These are phyloP conservation scores for Brassica rapa DNA, from an alignment of 345 rosid genomes.

Conservation along the genomic window DNA sequence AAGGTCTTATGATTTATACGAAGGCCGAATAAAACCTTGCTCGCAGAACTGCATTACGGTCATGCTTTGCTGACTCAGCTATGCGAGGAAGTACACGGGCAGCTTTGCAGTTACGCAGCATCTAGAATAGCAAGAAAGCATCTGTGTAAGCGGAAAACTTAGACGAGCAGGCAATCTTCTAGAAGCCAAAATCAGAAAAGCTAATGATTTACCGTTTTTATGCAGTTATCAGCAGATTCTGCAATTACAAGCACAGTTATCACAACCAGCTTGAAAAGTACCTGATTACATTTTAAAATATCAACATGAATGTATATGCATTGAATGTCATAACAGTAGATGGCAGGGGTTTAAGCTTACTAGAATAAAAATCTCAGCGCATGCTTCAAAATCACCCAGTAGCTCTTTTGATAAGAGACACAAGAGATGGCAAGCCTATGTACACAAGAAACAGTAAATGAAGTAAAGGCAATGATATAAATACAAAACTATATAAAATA, in stretches of 20 bases:
- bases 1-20: slow-evolving; percentile 7
- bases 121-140: slow-evolving; percentile 52
- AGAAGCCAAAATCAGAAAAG: slow-evolving; percentile 12
- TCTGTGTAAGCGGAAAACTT: slow-evolving; percentile 40
- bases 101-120: slow-evolving; percentile 95
- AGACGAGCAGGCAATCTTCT: slow-evolving; percentile 21
- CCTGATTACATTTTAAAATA: slow-evolving; percentile 64
- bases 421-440: slow-evolving; percentile 86
- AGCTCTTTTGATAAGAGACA: slow-evolving; percentile 95
- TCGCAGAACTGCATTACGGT: slow-evolving; percentile 83
- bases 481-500: slow-evolving; percentile 21
- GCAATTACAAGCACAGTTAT: slow-evolving; percentile 99
- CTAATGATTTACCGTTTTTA: slow-evolving; percentile 69
- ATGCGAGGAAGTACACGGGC: slow-evolving; percentile 92
- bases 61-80: slow-evolving; percentile 89
- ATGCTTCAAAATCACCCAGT: slow-evolving; percentile 93
- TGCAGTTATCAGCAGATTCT: slow-evolving; percentile 98
- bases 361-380: slow-evolving; percentile 92
- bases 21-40: slow-evolving; percentile 61
- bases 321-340: slow-evolving; percentile 20
- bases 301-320: slow-evolving; percentile 35
- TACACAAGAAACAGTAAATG: slow-evolving; percentile 26
- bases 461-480: slow-evolving; percentile 19
- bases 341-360: slow-evolving; percentile 52
- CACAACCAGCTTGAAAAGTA: slow-evolving; percentile 99